These are phyloP conservation scores for Basipetospora sp. DNA, from an alignment of 2,329 filamentous ascomycete species.

Conservation along the genomic window DNA sequence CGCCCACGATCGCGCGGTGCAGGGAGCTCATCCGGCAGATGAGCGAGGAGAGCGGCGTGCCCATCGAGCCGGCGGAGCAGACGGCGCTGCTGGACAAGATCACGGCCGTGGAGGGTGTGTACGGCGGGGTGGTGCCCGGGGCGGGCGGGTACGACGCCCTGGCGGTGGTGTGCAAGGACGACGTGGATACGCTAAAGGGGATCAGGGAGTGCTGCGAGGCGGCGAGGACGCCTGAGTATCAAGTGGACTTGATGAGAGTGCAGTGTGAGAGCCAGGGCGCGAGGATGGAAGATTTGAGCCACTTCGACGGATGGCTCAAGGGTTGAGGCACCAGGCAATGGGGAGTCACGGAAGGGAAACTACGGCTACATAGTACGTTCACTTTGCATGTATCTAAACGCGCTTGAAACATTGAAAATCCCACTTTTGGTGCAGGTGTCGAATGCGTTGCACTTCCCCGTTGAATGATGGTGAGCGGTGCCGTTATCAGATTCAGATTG, in stretches of 20 bases:
- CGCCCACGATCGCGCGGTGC: slow-evolving; percentile 29
- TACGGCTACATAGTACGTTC: no score
- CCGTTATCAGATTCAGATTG: no score
- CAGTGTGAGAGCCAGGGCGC: slow-evolving; percentile 60
- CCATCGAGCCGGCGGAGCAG: slow-evolving; percentile 79
- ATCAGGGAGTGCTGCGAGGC: slow-evolving; percentile 53
- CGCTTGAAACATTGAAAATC: no score
- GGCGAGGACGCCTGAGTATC: slow-evolving; percentile 33
- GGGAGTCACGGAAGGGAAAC: not conserved
- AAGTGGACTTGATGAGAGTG: slow-evolving; percentile 54
- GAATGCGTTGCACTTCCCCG: no score
- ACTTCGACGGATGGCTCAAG: slow-evolving; percentile 28
- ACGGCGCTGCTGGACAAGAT: slow-evolving; percentile 70
- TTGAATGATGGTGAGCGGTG: no score
- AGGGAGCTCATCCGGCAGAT: slow-evolving; percentile 56
- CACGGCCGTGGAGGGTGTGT: slow-evolving; percentile 57
- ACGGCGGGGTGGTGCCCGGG: slow-evolving; percentile 83
- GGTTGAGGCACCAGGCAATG: no score
- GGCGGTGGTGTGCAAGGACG: slow-evolving; percentile 63
- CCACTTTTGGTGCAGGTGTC: no score
- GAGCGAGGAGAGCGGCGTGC: slow-evolving; percentile 59
- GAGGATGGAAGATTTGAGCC: slow-evolving; percentile 28
- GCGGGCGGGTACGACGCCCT: slow-evolving; percentile 90
- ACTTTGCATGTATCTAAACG: no score
- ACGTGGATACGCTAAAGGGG: slow-evolving; percentile 48